Percentiles rank a stretch among this genome's conserved stretches.
These are phyloP conservation scores for Entonaema liquescens DNA, from an alignment of 495 filamentous ascomycete genomes.

Conservation along the genomic window DNA sequence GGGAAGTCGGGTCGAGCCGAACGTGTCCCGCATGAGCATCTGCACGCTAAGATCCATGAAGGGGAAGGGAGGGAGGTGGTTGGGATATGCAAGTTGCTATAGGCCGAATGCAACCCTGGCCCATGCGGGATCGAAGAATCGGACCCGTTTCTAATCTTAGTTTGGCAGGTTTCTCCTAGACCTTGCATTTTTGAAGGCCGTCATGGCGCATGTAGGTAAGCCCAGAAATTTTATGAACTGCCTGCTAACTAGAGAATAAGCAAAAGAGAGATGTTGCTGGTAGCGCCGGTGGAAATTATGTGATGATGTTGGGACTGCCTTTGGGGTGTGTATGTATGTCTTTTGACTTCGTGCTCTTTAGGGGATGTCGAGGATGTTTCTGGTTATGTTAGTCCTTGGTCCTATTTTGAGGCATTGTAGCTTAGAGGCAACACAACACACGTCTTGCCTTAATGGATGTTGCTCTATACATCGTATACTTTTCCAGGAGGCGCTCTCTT, in stretches of 20 bases:
- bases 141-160: conserved; percentile 7
- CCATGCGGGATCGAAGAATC: conserved; percentile 18
- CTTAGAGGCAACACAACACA: too few species aligned
- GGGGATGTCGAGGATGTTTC: too few species aligned
- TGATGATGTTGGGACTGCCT: too few species aligned
- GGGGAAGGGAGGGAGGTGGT: neutral
- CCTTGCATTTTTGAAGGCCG: neutral
- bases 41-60: neutral
- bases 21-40: neutral
- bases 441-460: neutral
- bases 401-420: too few species aligned
- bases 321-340: too few species aligned
- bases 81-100: conserved; percentile 3
- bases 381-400: too few species aligned
- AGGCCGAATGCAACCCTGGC: conserved; percentile 7
- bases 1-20: neutral
- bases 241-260: neutral
- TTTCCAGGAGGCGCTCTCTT: too few species aligned
- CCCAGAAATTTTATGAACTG: neutral
- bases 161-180: neutral
- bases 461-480: neutral
- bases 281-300: too few species aligned
- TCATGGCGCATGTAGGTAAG: neutral
- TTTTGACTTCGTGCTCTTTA: too few species aligned
- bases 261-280: neutral